phyloP scores from a whole-genome alignment of 257 asterid species.

The Solanum bulbocastanum region DNA sequence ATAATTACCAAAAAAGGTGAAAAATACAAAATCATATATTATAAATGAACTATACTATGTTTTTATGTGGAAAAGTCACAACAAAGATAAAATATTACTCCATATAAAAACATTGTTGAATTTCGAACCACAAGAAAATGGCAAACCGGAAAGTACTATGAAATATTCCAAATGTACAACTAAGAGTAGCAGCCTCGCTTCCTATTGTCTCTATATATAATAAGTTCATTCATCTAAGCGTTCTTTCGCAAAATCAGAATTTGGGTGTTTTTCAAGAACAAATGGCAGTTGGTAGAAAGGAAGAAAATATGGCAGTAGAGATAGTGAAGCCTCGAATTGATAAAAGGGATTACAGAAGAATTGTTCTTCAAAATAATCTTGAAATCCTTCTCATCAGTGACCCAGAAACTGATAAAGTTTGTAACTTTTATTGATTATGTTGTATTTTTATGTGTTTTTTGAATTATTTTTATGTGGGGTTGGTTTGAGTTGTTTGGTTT shows the following conservation, averaged over 20 bases:
- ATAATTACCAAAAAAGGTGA: background rate
- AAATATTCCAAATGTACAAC: background rate
- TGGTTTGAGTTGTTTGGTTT: background rate
- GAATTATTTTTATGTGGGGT: background rate
- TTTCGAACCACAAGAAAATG: background rate
- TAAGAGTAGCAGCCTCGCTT: background rate
- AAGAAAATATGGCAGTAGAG: constrained; percentile 27
- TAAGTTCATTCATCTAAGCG: background rate
- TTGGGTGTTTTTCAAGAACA: background rate
- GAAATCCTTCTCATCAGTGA: constrained; percentile 87
- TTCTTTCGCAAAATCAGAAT: background rate
- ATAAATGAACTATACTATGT: background rate
- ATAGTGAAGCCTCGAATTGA: constrained; percentile 83
- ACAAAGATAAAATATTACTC: background rate
- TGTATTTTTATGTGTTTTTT: background rate
- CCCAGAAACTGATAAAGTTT: constrained; percentile 89
- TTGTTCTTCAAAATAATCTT: constrained; percentile 63
- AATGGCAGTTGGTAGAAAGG: constrained; percentile 41
- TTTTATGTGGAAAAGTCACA: background rate
- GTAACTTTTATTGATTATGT: background rate
- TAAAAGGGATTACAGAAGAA: constrained; percentile 61
- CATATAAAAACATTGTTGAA: background rate
- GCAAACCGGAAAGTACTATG: background rate
- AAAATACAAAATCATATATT: background rate
- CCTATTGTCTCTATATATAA: background rate